These are phyloP conservation scores for Penicillium crystallinum DNA, from an alignment of 495 filamentous ascomycete species.

Conservation along the genomic window DNA sequence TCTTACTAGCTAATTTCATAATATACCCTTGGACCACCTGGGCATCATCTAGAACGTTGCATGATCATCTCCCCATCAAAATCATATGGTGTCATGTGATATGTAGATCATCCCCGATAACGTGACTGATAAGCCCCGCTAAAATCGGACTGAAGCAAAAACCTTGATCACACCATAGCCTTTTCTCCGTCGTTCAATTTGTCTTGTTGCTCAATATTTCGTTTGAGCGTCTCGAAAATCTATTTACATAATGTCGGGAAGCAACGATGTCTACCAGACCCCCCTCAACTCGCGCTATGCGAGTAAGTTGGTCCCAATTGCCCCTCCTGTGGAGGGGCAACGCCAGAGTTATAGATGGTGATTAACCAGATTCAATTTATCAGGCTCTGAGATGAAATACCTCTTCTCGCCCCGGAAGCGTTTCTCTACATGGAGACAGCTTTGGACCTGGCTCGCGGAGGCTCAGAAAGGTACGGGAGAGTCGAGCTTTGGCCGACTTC, in stretches of 20 bases:
- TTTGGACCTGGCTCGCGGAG: slow-evolving; percentile 85
- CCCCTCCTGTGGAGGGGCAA: slow-evolving; percentile 9
- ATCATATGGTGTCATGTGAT: slow-evolving; percentile 12
- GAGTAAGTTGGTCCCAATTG: slow-evolving; percentile 40
- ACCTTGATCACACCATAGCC: slow-evolving; percentile 25
- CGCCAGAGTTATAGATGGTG: slow-evolving; percentile 2
- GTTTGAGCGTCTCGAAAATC: slow-evolving; percentile 7
- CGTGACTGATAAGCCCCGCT: slow-evolving; percentile 44
- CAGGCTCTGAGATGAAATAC: slow-evolving; percentile 46
- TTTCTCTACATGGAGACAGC: slow-evolving; percentile 69
- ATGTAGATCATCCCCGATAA: slow-evolving; percentile 27
- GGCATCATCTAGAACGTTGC: neutral
- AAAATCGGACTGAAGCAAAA: slow-evolving; percentile 25
- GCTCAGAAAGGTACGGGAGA: slow-evolving; percentile 57
- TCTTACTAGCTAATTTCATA: slow-evolving; percentile 7
- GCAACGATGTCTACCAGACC: slow-evolving; percentile 66
- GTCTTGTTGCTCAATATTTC: slow-evolving; percentile 25
- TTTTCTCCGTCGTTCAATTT: slow-evolving; percentile 7
- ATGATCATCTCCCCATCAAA: neutral
- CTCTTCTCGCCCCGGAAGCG: slow-evolving; percentile 69
- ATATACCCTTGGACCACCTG: neutral
- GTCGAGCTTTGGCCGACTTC: slow-evolving; percentile 11
- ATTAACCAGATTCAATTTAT: slow-evolving; percentile 20
- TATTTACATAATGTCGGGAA: slow-evolving; percentile 49
- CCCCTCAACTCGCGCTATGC: slow-evolving; percentile 70